A percentile compares a stretch with the other conserved stretches of the same genome.
phyloP scores from a whole-genome alignment of 257 asterid genomes.

The Schizonepeta tenuifolia region DNA sequence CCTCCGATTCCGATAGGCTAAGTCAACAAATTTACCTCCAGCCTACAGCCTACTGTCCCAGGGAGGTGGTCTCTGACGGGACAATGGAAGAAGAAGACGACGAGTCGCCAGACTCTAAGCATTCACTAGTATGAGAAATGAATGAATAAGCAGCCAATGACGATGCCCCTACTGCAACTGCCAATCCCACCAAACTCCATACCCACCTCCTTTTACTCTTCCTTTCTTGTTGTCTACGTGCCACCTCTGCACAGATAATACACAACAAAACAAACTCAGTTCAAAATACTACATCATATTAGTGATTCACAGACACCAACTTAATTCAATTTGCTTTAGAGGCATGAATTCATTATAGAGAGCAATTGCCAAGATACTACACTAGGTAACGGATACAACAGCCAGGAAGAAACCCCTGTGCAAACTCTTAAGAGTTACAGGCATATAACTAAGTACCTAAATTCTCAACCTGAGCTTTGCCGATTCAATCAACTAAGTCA shows the following conservation, averaged over 20 bases:
- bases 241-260: conserved; percentile 55
- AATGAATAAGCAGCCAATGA: conserved; percentile 52
- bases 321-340: background rate
- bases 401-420: background rate
- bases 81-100: conserved; percentile 31
- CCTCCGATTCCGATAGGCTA: background rate
- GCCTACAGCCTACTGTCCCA: conserved; percentile 1
- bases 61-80: conserved; percentile 38
- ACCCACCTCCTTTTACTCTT: conserved; percentile 57
- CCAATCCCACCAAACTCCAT: conserved; percentile 67
- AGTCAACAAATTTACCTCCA: conserved; percentile 18
- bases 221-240: conserved; percentile 62
- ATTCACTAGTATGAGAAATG: conserved; percentile 42
- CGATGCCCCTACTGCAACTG: conserved; percentile 56
- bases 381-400: background rate
- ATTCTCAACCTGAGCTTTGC: background rate
- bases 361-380: background rate
- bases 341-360: background rate
- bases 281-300: background rate
- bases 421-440: background rate
- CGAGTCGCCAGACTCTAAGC: conserved; percentile 30
- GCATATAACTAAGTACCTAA: background rate
- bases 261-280: conserved; percentile 16
- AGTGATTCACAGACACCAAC: background rate
- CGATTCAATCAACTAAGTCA: background rate